Evolutionary conservation across 1,284 basidiomycete genomes (phyloP).

Genomic region (Cyathus pygmaeus): DNA sequence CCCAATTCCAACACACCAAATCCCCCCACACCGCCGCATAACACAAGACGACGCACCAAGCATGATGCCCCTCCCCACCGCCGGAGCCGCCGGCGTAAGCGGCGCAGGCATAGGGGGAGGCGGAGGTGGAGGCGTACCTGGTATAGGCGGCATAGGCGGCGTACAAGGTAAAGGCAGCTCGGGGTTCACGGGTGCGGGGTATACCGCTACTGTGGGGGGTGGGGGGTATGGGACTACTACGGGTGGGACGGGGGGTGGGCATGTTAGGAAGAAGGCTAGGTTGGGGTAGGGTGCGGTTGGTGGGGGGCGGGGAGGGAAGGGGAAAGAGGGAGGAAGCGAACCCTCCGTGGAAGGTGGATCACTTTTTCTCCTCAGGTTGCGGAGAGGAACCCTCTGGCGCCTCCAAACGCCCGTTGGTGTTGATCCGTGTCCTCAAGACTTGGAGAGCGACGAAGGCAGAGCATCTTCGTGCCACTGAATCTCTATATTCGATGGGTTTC

Average conservation of each 20-base stretch:
- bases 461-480: too few relatives aligned
- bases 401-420: too few relatives aligned
- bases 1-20: conserved; percentile 61
- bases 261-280: conserved; percentile 32
- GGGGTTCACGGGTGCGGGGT: conserved; percentile 16
- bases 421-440: too few relatives aligned
- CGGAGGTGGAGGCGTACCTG: too few relatives aligned
- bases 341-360: too few relatives aligned
- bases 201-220: conserved; percentile 38
- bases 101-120: conserved; percentile 53
- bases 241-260: conserved; percentile 25
- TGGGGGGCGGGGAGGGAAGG: neutral
- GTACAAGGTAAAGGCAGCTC: conserved; percentile 49
- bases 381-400: too few relatives aligned
- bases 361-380: too few relatives aligned
- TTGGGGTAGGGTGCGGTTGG: conserved; percentile 6
- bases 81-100: conserved; percentile 33
- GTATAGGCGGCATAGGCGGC: conserved; percentile 12
- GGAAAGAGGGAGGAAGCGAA: too few relatives aligned
- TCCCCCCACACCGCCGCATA: conserved; percentile 78
- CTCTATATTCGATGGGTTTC: too few relatives aligned
- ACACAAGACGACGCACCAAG: conserved; percentile 83
- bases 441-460: too few relatives aligned
- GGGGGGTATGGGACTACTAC: conserved; percentile 36
- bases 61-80: conserved; percentile 71